phyloP scores from a whole-genome alignment of 2,329 filamentous ascomycete species.

The Fusarium sp. region DNA sequence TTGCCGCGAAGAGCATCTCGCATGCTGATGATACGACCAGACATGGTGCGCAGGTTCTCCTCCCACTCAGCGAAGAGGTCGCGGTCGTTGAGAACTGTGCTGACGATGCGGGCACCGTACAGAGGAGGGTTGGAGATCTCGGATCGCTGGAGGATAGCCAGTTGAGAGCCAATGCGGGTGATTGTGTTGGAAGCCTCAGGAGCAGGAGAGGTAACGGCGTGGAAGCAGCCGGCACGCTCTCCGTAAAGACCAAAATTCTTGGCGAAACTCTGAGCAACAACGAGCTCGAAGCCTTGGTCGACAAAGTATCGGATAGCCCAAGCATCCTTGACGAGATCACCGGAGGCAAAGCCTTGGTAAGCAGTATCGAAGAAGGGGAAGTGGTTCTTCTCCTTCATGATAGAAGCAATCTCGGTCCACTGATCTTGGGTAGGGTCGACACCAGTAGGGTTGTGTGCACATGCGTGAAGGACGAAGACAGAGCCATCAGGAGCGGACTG shows the following conservation, averaged over 20 bases:
- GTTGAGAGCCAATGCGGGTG: conserved; percentile 80
- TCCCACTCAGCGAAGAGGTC: conserved; percentile 91
- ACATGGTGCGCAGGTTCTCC: conserved; percentile 91
- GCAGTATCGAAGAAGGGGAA: conserved; percentile 99
- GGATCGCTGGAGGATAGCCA: conserved; percentile 93
- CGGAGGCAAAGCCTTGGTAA: conserved; percentile 97
- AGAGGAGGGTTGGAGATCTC: conserved; percentile 98
- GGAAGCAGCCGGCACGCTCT: conserved; percentile 95
- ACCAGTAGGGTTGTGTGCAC: conserved; percentile 97
- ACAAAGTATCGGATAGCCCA: conserved; percentile 96
- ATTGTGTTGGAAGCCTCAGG: conserved; percentile 71
- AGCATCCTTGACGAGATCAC: conserved; percentile 84
- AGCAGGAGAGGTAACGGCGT: conserved; percentile 83
- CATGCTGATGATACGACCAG: conserved; percentile 94
- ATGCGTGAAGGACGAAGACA: conserved; percentile 92
- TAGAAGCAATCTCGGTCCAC: conserved; percentile 87
- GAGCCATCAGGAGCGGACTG: conserved; percentile 78
- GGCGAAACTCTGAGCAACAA: conserved; percentile 92
- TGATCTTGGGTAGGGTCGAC: conserved; percentile 94
- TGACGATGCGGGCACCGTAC: conserved; percentile 91
- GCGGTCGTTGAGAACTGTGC: conserved; percentile 83
- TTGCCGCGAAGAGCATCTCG: conserved; percentile 79
- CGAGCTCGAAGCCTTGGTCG: conserved; percentile 88
- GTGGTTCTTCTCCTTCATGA: conserved; percentile 82
- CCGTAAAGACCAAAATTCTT: conserved; percentile 99